phyloP scores from a whole-genome alignment of 2,329 filamentous ascomycete genomes.

The Talaromyces atroroseus region DNA sequence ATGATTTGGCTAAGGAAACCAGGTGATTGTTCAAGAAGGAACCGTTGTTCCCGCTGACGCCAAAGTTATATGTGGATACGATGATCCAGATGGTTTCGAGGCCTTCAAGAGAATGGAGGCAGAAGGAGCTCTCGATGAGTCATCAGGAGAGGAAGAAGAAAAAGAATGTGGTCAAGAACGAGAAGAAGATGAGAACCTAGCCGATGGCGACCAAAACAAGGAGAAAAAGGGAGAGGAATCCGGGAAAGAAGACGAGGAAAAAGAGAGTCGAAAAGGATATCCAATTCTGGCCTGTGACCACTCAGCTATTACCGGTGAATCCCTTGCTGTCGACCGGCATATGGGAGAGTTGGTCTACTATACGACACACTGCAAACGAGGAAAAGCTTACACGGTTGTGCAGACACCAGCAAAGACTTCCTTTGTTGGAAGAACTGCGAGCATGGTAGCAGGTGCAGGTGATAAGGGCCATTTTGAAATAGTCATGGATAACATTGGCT shows the following conservation, averaged over 20 bases:
- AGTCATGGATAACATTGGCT: constrained; percentile 77
- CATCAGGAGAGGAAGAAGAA: constrained; percentile 51
- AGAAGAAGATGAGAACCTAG: constrained; percentile 29
- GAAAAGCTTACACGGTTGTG: constrained; percentile 67
- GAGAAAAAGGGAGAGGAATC: constrained; percentile 13
- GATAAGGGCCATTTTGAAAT: constrained; percentile 75
- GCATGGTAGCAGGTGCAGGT: constrained; percentile 66
- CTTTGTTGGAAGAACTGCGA: constrained; percentile 71
- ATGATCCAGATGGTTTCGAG: constrained; percentile 61
- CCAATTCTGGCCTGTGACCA: constrained; percentile 67
- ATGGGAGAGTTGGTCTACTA: constrained; percentile 73
- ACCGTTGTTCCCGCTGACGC: constrained; percentile 64
- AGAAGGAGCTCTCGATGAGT: constrained; percentile 56
- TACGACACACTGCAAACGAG: constrained; percentile 75
- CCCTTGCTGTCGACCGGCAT: constrained; percentile 61
- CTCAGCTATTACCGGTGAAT: constrained; percentile 75
- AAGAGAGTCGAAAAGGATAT: constrained; percentile 48
- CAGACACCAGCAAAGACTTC: constrained; percentile 63
- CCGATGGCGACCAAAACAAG: constrained; percentile 18
- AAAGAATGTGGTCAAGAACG: constrained; percentile 49
- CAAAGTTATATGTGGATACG: constrained; percentile 67
- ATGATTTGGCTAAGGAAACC: constrained; percentile 15
- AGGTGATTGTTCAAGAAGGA: constrained; percentile 67
- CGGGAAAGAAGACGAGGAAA: constrained; percentile 15
- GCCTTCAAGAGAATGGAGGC: constrained; percentile 61